Conservation (phyloP, 352 stramenopile species). For the Elongisporangium undulatum region DNA sequence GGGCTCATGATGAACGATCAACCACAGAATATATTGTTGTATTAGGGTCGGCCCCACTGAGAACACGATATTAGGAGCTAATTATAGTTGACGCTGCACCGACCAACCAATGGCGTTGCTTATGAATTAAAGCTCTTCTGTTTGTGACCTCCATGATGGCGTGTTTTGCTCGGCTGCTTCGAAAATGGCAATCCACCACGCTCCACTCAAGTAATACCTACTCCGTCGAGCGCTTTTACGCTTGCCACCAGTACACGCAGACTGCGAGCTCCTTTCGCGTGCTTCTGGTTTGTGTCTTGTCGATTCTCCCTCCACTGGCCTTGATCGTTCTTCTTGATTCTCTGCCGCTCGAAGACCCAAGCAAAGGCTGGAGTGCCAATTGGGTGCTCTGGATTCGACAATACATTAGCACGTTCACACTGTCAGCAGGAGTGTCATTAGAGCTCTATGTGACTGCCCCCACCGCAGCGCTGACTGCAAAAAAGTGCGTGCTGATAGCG, state of each 20-base stretch:
- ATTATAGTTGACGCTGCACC: too few species aligned
- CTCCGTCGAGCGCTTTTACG: not conserved
- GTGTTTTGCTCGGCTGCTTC: too few species aligned
- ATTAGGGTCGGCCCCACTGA: too few species aligned
- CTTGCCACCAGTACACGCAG: not conserved
- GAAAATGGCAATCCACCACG: too few species aligned
- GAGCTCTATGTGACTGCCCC: constrained; percentile 9
- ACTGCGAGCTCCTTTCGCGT: not conserved
- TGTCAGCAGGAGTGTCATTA: constrained; percentile 10
- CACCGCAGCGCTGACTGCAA: not conserved
- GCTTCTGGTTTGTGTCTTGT: not conserved
- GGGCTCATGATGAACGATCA: too few species aligned
- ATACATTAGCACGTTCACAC: constrained; percentile 8
- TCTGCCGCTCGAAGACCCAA: constrained; percentile 10
- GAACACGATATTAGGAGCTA: too few species aligned
- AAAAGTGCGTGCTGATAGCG: constrained; percentile 3
- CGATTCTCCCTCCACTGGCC: not conserved
- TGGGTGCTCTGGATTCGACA: constrained; percentile 2
- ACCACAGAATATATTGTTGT: too few species aligned
- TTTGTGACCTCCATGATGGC: too few species aligned
- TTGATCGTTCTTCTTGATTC: constrained; percentile 1
- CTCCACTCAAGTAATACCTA: too few species aligned
- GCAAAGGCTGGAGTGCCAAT: constrained; percentile 8
- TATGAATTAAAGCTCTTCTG: too few species aligned
- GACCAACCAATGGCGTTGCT: too few species aligned